phyloP scores from a whole-genome alignment of 2,329 filamentous ascomycete species.

The Trichophyton equinum region DNA sequence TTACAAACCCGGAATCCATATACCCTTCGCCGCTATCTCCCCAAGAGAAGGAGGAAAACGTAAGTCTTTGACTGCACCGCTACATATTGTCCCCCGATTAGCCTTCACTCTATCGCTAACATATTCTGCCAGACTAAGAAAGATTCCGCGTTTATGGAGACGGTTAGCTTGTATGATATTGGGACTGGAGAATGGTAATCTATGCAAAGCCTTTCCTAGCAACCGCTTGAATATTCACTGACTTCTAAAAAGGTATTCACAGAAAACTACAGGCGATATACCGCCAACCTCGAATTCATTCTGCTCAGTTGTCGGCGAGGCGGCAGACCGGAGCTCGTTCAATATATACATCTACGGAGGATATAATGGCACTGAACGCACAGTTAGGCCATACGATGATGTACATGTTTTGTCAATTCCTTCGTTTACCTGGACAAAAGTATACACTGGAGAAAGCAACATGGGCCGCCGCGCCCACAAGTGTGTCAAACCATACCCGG shows the following conservation, averaged over 20 bases:
- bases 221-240: neutral
- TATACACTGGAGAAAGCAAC: constrained; percentile 12
- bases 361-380: constrained; percentile 17
- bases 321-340: constrained; percentile 27
- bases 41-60: constrained; percentile 13
- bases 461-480: constrained; percentile 22
- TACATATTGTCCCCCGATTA: neutral
- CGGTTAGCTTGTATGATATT: constrained; percentile 29
- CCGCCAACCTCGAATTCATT: constrained; percentile 28
- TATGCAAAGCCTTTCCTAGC: neutral
- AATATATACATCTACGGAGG: constrained; percentile 28
- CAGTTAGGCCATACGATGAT: constrained; percentile 19
- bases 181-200: constrained; percentile 18
- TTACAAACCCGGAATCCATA: constrained; percentile 18
- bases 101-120: neutral
- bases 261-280: constrained; percentile 29
- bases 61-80: constrained; percentile 6
- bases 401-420: constrained; percentile 26
- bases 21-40: constrained; percentile 2
- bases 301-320: constrained; percentile 30
- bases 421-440: constrained; percentile 25
- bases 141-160: constrained; percentile 27
- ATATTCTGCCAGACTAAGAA: neutral
- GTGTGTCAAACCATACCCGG: constrained; percentile 36
- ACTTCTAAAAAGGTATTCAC: constrained; percentile 24